Conservation (phyloP, 2,329 filamentous ascomycete genomes). For the Diaporthe sp. region DNA sequence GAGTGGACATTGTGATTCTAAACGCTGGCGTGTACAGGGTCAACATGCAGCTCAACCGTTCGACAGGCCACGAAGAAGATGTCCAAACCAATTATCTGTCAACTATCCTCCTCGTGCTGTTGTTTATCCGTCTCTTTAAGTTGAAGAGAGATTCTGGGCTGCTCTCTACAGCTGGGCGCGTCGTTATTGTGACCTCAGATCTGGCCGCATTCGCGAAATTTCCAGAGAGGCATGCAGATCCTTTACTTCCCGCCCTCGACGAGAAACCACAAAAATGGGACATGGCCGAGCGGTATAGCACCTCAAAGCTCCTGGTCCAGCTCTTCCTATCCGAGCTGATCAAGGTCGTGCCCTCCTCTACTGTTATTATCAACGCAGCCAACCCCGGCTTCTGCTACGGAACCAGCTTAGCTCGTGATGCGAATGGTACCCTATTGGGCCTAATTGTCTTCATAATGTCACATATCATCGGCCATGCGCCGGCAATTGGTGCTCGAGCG, state of each 20-base stretch:
- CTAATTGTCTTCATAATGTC: neutral
- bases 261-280: constrained; percentile 38
- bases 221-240: constrained; percentile 39
- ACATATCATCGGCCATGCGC: neutral
- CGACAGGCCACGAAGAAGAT: constrained; percentile 32
- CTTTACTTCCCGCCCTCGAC: constrained; percentile 44
- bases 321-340: constrained; percentile 52
- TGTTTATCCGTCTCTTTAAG: neutral
- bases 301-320: constrained; percentile 51
- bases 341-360: constrained; percentile 44
- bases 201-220: constrained; percentile 43
- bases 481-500: neutral
- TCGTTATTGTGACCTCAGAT: constrained; percentile 45
- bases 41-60: neutral
- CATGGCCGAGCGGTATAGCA: constrained; percentile 38
- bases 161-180: neutral
- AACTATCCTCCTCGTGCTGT: constrained; percentile 21
- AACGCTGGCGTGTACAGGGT: constrained; percentile 26
- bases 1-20: constrained; percentile 6
- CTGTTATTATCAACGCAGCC: constrained; percentile 44
- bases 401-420: constrained; percentile 26
- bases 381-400: constrained; percentile 44
- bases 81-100: constrained; percentile 35
- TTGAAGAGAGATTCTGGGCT: neutral
- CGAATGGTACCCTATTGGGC: neutral